Conservation (phyloP, 148 eudicot species). For the Rhododendron ovatum region DNA sequence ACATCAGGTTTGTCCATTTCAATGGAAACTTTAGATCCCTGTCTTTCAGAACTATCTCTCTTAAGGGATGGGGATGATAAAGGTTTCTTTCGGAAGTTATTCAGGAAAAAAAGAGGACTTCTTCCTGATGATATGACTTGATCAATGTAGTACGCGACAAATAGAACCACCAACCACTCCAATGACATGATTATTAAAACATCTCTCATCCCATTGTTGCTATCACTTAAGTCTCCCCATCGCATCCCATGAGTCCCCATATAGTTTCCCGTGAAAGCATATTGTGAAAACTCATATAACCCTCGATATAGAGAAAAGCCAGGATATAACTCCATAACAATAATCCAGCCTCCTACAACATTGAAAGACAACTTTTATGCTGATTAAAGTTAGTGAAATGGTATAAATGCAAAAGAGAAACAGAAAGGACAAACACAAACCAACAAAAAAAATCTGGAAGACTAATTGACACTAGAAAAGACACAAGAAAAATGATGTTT, state of each 20-base stretch:
- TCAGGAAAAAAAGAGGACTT: slow-evolving; percentile 53
- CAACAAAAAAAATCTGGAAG: not conserved
- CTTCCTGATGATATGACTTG: slow-evolving; percentile 69
- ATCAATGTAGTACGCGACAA: slow-evolving; percentile 65
- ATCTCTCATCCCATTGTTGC: slow-evolving; percentile 65
- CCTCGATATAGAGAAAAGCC: slow-evolving; percentile 84
- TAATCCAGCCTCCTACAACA: slow-evolving; percentile 61
- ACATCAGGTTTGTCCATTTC: slow-evolving; percentile 88
- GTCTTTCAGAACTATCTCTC: slow-evolving; percentile 49
- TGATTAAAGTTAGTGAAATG: slow-evolving; percentile 2
- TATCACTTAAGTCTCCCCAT: slow-evolving; percentile 65
- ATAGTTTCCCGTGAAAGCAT: slow-evolving; percentile 45
- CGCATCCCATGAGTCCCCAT: slow-evolving; percentile 79
- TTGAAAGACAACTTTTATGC: slow-evolving; percentile 2
- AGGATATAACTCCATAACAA: slow-evolving; percentile 86
- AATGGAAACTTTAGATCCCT: slow-evolving; percentile 63
- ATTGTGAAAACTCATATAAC: slow-evolving; percentile 66
- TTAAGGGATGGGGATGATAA: slow-evolving; percentile 28
- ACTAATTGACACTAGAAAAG: not conserved
- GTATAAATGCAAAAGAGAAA: not conserved
- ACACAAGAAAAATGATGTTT: not conserved
- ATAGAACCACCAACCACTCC: slow-evolving; percentile 75
- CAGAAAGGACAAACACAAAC: not conserved
- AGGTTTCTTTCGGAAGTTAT: slow-evolving; percentile 40
- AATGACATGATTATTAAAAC: slow-evolving; percentile 68